Evolutionary conservation across 306 rosid genomes (phyloP).

Genomic region (Malus fusca): DNA sequence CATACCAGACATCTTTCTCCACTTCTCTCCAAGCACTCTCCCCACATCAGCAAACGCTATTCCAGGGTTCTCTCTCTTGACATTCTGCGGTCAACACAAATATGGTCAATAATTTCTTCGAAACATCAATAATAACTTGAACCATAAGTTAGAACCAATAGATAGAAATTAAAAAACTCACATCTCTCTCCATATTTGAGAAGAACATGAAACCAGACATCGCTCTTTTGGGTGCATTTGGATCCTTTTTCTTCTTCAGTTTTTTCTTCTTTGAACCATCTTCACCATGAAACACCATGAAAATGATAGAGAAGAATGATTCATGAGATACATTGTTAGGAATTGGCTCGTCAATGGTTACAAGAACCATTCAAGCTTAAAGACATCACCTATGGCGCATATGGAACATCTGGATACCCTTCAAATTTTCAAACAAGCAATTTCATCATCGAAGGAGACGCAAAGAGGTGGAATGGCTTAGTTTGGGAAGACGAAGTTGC

Average conservation of each 20-base stretch:
- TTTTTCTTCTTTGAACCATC: slow-evolving; percentile 84
- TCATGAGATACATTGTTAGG: no score
- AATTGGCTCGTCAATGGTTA: no score
- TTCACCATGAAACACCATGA: slow-evolving; percentile 20
- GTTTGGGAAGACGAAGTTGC: not conserved
- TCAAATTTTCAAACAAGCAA: not conserved
- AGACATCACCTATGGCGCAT: no score
- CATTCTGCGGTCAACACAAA: slow-evolving; percentile 43
- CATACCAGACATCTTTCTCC: slow-evolving; percentile 96
- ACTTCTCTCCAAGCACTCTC: slow-evolving; percentile 87
- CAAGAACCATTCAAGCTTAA: no score
- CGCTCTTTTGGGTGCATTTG: slow-evolving; percentile 96
- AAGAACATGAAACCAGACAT: slow-evolving; percentile 97
- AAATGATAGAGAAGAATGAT: no score
- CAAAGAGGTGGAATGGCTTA: not conserved
- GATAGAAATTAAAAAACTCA: slow-evolving; percentile 20
- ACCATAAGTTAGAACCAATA: not conserved
- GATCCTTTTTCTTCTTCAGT: slow-evolving; percentile 93
- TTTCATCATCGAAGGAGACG: not conserved
- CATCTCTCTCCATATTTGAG: slow-evolving; percentile 94
- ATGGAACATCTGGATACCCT: no score
- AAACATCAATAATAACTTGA: not conserved
- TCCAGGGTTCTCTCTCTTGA: slow-evolving; percentile 82
- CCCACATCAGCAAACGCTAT: slow-evolving; percentile 75
- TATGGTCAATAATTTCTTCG: not conserved